Evolutionary conservation across 2,329 filamentous ascomycete species (phyloP).

Genomic region (Blastomyces emzantsi): DNA sequence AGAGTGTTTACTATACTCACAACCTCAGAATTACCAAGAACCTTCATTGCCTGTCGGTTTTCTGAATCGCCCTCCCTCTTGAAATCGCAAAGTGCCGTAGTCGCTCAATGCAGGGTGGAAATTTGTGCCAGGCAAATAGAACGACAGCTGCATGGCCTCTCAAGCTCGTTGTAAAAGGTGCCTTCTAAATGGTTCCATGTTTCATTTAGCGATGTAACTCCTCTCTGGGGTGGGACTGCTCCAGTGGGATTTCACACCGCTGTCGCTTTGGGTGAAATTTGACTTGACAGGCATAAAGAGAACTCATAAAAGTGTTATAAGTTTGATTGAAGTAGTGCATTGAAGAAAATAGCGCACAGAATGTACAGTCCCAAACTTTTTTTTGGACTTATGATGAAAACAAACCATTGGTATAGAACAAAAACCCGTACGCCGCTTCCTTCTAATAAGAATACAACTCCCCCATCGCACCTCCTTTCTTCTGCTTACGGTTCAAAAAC

Average conservation of each 20-base stretch:
- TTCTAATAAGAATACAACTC: neutral
- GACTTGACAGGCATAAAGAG: neutral
- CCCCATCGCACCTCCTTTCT: neutral
- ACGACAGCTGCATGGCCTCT: too few relatives aligned
- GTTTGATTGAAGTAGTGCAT: neutral
- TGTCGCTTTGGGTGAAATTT: neutral
- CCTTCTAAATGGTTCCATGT: too few relatives aligned
- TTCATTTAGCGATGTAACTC: too few relatives aligned
- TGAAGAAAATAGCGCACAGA: neutral
- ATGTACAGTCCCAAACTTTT: neutral
- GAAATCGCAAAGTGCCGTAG: too few relatives aligned
- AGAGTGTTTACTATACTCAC: too few relatives aligned
- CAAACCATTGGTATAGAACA: neutral
- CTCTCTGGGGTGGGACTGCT: too few relatives aligned
- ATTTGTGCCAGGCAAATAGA: too few relatives aligned
- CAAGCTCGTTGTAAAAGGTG: too few relatives aligned
- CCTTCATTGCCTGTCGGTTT: too few relatives aligned
- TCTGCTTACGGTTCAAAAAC: neutral
- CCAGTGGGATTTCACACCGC: neutral
- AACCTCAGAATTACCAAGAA: too few relatives aligned
- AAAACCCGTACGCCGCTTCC: neutral
- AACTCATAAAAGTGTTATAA: neutral
- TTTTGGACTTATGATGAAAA: neutral
- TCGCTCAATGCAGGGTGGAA: too few relatives aligned
- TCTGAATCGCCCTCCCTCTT: too few relatives aligned